Evolutionary conservation across 2,329 filamentous ascomycete genomes (phyloP).

Genomic region (Hirsutella thompsonii): DNA sequence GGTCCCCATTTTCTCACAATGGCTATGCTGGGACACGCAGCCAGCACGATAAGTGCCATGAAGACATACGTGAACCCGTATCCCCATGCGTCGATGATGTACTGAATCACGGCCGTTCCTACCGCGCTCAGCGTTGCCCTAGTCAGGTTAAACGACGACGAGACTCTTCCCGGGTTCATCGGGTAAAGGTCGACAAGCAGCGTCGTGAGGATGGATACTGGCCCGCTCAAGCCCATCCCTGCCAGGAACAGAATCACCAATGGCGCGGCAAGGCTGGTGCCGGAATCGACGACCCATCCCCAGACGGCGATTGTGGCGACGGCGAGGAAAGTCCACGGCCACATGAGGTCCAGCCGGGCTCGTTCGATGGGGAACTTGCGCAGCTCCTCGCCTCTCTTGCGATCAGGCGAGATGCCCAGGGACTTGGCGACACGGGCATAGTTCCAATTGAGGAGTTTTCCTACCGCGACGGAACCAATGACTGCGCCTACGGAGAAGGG

Average conservation of each 20-base stretch:
- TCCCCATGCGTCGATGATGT: constrained; percentile 27
- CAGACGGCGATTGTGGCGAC: constrained; percentile 27
- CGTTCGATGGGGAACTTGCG: constrained; percentile 21
- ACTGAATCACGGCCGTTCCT: constrained; percentile 25
- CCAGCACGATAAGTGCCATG: constrained; percentile 15
- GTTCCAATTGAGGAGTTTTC: constrained; percentile 47
- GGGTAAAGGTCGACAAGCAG: constrained; percentile 30
- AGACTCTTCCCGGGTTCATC: constrained; percentile 24
- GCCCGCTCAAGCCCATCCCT: constrained; percentile 22
- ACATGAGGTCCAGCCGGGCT: constrained; percentile 22
- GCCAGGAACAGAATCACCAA: constrained; percentile 25
- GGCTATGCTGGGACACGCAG: constrained; percentile 13
- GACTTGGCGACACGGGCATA: constrained; percentile 39
- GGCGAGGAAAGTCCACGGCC: constrained; percentile 27
- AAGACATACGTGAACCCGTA: constrained; percentile 24
- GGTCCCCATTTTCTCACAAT: constrained; percentile 18
- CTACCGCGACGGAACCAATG: constrained; percentile 21
- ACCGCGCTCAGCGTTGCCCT: constrained; percentile 25
- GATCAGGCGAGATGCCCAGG: constrained; percentile 33
- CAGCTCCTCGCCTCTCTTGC: constrained; percentile 26
- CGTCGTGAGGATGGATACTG: constrained; percentile 26
- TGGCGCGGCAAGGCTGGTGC: constrained; percentile 24
- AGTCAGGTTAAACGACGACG: constrained; percentile 27
- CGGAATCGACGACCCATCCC: constrained; percentile 27
- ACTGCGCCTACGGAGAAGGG: constrained; percentile 24